Base-by-base conservation (phyloP, 1,139 yeast species). In the Yamadazyma triangularis region DNA sequence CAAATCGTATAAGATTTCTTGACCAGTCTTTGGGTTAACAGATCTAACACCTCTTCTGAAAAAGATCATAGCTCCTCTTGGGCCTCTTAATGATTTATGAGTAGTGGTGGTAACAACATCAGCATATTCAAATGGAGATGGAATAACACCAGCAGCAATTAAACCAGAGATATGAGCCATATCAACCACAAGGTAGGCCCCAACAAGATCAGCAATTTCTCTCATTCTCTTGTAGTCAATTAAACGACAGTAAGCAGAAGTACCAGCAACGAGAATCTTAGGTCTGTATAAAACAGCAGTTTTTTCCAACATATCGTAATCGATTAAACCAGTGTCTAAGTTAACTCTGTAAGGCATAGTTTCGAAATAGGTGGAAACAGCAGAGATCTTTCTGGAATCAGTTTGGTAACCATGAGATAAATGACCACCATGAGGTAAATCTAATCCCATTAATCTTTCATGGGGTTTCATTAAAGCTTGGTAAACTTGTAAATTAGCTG, bases 161-260 rank as follows among this genome's bases (percentile, higher is more conserved):
- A 91, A 73, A 56, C 98, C 97, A 20, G 96, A 86, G 48, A 91
- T 91, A 64, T 91, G 98, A 27, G 98, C 97, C 97, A 91, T 91
- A 63, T 91, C 98, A 40, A 87, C 93, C 64, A 91, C 79, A 50
- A 91, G 74, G 66, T 89, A 91, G 33, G 97, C 97, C 53, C 96
- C 96, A 48, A 88, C 95, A 53, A 79, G 80, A 67, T 91, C 96
- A 39, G 98, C 96, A 50, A 91, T 89, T 64, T 83, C 87, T 58
- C 95, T 79, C 95, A 91, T 87, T 69, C 88, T 82, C 66, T 81
- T 79, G 76, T 89, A 91, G 66, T 91, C 97, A 51, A 91, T 86
- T 54, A 86, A 72, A 63, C 97, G 81, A 60, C 95, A 84, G 73
- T 91, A 91, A 41, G 98, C 97, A 42, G 96, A 86, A 42, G 97